Evolutionary conservation across 495 filamentous ascomycete species (phyloP), one percentile per base, ranked within the genome.

Genomic region (Podospora comata): DNA sequence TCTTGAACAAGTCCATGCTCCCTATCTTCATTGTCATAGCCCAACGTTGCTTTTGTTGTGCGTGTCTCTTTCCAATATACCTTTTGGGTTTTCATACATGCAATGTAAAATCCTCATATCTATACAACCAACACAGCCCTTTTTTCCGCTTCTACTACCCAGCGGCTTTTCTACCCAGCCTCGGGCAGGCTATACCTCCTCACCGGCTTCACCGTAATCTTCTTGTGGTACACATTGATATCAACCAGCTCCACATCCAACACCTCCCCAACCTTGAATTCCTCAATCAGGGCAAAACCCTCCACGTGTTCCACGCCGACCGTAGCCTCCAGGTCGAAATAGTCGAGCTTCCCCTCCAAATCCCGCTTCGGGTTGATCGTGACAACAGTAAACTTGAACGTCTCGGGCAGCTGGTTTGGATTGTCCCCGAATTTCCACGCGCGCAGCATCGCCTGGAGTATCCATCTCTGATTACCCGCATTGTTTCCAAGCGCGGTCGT

Each of bases 361-460:
- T 44, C 28, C 3, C 59, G 60, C 16, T 62, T 32, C 26, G 62
- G 64, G 20, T 68, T 23, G 1, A 79, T 58, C 27, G 75, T 70
- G 7, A 27, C 15, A 20, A 90, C 82, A 1, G 80, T 70, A 64
- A 89, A 86, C 5, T 75, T 79, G 69, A 93, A 89, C 0, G 85
- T 87, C 30, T 82, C 73, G 3, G 92, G 92, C 6, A 96, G 74
- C 60, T 62, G n/a, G 19, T 67, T 19, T 20, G 53, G 28, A 34
- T 62, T 48, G 0, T 94, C 86, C n/a, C 80, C 81, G 74, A 91
- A 93, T 65, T 88, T 85, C 81, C 90, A 91, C 5, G 89, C 91
- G 32, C 92, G 90, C 76, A 89, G 86, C 61, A 95, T 80, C 16
- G 92, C 85, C 77, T 89, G 87, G 23, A 85, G 80, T 13, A 85